Base-by-base conservation (phyloP, 345 rosid species). In the Laguncularia racemosa region DNA sequence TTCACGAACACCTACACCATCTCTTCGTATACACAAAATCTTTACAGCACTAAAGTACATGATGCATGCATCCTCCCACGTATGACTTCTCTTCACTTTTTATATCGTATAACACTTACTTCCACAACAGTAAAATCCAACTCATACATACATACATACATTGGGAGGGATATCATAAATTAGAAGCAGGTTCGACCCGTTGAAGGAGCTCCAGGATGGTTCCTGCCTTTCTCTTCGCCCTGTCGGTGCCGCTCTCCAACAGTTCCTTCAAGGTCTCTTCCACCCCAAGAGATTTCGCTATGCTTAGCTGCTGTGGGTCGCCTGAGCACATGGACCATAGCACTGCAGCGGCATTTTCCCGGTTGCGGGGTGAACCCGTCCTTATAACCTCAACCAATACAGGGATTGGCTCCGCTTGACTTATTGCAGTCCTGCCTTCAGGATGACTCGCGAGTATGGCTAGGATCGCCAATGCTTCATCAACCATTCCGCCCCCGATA, bases 161-260 rank as follows among this genome's bases (percentile, higher is more conserved):
- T 33, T 26, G 3, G 2, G 28, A 33, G 9, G 40, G 11, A 23
- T 12, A 48, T 58, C 61, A 51, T 44, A 44, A 56, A 18, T 40
- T 23, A 57, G 68, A 45, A 50, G 44, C 67, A 14, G 16, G 56
- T 43, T 84, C 95, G 1, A 67, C 61, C 26, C 72, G 80, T 55
- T 82, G 86, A 57, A 93, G 75, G 46, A 83, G 86, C 69, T 89
- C 97, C 60, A 93, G 55, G 62, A 93, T 70, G 44, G 80, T 78
- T 44, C 64, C 88, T 44, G 99, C 99, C 76, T 93, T 93, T 70
- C 99, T 80, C 82, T 87, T 93, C 47, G 99, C 99, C 59, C 99
- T 85, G 56, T 89, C 99, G 6, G 99, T 93, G 58, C 97, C 99
- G 56, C 63, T 89, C 33, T 93, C 97, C 1, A 76, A 71, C 14